These are phyloP conservation scores for Stephania cephalantha DNA, from an alignment of 164 flowering plant genomes.

Conservation along the genomic window DNA sequence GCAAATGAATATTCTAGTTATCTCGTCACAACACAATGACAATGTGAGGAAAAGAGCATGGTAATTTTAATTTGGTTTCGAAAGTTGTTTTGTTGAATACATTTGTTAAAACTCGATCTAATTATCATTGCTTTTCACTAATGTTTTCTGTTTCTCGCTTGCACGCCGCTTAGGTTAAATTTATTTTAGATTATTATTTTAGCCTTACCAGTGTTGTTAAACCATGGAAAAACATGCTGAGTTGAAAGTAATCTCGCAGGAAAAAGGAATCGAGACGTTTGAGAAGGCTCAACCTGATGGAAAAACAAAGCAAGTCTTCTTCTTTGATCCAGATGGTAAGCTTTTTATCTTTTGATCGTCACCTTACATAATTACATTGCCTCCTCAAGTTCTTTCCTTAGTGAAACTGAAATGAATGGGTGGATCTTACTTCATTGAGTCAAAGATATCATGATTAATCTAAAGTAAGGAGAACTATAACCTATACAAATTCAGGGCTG, in stretches of 20 bases:
- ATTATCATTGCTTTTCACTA: not conserved
- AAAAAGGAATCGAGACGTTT: conserved; percentile 54
- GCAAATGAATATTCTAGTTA: not conserved
- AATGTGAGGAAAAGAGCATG: not conserved
- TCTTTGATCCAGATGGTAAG: conserved; percentile 96
- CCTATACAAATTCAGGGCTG: not conserved
- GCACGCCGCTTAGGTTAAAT: not conserved
- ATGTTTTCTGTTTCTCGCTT: not conserved
- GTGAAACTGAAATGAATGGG: not conserved
- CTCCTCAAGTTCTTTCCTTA: not conserved
- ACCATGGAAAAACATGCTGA: not conserved
- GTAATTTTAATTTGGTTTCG: not conserved
- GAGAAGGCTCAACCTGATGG: conserved; percentile 67
- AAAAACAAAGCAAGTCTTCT: conserved; percentile 74
- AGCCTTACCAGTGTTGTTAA: not conserved
- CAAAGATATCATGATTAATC: not conserved
- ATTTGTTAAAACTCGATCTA: not conserved
- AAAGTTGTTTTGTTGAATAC: not conserved
- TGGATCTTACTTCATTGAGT: not conserved
- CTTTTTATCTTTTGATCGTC: not conserved
- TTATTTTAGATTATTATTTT: not conserved
- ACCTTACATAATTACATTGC: not conserved
- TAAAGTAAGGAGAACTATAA: not conserved
- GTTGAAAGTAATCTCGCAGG: conserved; percentile 35
- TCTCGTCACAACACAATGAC: not conserved